Conservation (phyloP, 768 basidiomycete genomes). For the Kwoniella pini region DNA sequence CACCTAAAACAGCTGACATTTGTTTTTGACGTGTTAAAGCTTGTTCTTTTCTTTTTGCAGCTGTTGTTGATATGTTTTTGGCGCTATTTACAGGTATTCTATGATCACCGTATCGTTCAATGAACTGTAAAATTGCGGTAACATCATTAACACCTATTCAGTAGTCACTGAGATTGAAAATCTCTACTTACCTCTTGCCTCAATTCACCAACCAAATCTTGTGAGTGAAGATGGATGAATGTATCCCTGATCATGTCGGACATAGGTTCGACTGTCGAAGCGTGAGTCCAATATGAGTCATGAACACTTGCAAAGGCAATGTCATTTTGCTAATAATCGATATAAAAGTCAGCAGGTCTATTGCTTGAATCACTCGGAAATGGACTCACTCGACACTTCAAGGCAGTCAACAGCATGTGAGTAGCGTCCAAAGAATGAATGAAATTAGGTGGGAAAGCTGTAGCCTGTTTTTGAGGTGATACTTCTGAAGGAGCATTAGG, state of each 20-base stretch:
- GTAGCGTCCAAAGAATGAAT: conserved; percentile 97
- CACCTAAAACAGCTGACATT: conserved; percentile 10
- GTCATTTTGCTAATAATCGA: conserved; percentile 61
- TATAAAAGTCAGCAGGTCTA: background rate
- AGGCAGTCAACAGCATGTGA: conserved; percentile 96
- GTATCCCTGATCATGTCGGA: conserved; percentile 84
- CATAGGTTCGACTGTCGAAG: conserved; percentile 82
- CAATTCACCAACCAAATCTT: conserved; percentile 74
- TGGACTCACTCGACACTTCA: conserved; percentile 68
- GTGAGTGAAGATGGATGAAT: conserved; percentile 87
- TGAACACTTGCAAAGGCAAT: conserved; percentile 94
- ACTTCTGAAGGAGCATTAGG: conserved; percentile 78
- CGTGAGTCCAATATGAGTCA: conserved; percentile 99
- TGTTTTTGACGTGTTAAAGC: conserved; percentile 20
- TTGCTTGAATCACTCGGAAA: background rate
- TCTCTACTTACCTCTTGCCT: conserved; percentile 66
- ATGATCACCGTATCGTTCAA: conserved; percentile 70
- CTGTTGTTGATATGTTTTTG: conserved; percentile 24
- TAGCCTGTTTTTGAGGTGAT: conserved; percentile 80
- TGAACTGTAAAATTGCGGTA: conserved; percentile 66
- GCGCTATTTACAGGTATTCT: conserved; percentile 40
- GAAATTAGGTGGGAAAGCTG: conserved; percentile 98
- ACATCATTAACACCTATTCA: no score
- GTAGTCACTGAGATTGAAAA: no score
- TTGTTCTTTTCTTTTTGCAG: conserved; percentile 41